phyloP scores from a whole-genome alignment of 2,329 filamentous ascomycete genomes.

The Fusarium metavorans region DNA sequence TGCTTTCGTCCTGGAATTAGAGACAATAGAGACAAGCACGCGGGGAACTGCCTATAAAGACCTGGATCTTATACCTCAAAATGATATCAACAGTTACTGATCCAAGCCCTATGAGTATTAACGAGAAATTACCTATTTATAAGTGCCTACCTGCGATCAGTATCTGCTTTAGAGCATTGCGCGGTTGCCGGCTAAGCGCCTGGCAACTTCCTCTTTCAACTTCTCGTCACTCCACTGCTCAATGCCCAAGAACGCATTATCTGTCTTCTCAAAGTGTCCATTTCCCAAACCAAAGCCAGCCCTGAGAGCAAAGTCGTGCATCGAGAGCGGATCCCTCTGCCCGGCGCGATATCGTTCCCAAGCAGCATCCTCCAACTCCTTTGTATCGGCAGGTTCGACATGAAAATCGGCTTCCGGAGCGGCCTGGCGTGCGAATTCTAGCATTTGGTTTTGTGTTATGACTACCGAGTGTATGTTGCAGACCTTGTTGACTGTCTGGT shows the following conservation, averaged over 20 bases:
- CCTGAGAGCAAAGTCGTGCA: neutral
- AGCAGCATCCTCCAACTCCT: neutral
- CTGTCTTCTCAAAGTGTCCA: neutral
- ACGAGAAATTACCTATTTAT: too few species aligned
- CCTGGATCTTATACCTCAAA: too few species aligned
- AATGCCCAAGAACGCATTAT: neutral
- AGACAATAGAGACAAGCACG: too few species aligned
- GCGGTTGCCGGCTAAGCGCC: neutral
- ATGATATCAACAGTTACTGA: too few species aligned
- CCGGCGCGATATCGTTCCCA: constrained; percentile 11
- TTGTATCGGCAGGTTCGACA: neutral
- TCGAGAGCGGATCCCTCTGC: neutral
- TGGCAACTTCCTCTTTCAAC: neutral
- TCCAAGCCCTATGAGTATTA: too few species aligned
- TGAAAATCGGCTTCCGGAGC: neutral
- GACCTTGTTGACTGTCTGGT: neutral
- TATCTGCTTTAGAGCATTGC: neutral
- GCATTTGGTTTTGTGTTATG: constrained; percentile 11
- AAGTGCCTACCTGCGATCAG: too few species aligned
- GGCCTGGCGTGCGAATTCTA: neutral
- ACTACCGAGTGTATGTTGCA: constrained; percentile 7
- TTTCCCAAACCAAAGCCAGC: constrained; percentile 2
- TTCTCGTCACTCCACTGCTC: neutral
- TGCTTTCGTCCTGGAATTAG: too few species aligned
- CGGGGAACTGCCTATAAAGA: too few species aligned